A percentile compares a stretch with the other conserved stretches of the same genome.
Conservation (phyloP, 495 filamentous ascomycete species). For the Thermothielavioides terrestris region DNA sequence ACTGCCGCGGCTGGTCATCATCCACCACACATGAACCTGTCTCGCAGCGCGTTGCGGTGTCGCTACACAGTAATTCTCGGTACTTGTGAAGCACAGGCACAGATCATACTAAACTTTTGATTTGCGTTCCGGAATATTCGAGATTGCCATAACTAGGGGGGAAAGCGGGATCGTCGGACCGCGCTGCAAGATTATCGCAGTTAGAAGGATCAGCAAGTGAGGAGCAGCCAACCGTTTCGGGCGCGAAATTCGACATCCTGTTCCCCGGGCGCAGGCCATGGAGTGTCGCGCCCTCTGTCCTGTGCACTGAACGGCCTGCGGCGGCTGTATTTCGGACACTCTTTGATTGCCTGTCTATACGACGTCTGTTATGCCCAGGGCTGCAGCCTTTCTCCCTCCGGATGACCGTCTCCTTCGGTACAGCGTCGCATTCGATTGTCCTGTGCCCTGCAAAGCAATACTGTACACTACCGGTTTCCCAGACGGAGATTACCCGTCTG, state of each 20-base stretch:
- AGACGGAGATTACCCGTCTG: slow-evolving; percentile 23
- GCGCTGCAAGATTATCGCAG: too few species aligned
- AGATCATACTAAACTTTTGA: not conserved
- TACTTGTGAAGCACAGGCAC: too few species aligned
- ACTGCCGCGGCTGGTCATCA: too few species aligned
- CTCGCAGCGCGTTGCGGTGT: too few species aligned
- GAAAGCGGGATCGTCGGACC: not conserved
- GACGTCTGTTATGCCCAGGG: slow-evolving; percentile 14
- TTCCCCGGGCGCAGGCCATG: not conserved
- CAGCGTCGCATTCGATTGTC: slow-evolving; percentile 15
- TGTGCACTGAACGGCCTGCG: slow-evolving; percentile 15
- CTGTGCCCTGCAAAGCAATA: slow-evolving; percentile 20
- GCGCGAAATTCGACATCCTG: slow-evolving; percentile 4
- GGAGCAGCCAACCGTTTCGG: not conserved
- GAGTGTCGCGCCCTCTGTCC: too few species aligned
- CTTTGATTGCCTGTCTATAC: slow-evolving; percentile 32
- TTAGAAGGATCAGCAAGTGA: too few species aligned
- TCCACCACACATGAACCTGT: too few species aligned
- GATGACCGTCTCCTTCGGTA: not conserved
- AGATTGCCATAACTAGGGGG: not conserved
- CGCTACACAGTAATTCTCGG: too few species aligned
- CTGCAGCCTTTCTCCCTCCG: not conserved
- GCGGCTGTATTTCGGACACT: slow-evolving; percentile 31
- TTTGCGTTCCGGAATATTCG: slow-evolving; percentile 1
- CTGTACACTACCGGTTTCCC: slow-evolving; percentile 27